Evolutionary conservation across 805 yeast genomes (phyloP).

Genomic region (Kodamaea laetipori): DNA sequence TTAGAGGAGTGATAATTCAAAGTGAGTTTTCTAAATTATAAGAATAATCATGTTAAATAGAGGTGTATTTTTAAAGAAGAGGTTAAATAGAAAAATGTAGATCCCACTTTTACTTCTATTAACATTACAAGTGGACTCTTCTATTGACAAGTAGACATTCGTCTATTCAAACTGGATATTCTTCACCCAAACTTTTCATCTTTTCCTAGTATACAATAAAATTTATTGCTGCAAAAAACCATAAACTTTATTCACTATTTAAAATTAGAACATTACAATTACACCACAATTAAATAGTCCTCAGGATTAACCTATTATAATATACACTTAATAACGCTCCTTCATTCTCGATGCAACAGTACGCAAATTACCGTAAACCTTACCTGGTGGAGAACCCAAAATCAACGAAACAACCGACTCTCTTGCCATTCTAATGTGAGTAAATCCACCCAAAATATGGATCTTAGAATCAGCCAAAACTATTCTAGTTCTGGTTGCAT

Average conservation of each 20-base stretch:
- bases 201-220: too few species aligned
- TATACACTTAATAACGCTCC: slow-evolving; percentile 72
- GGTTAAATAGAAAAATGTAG: not conserved
- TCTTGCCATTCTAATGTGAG: slow-evolving; percentile 98
- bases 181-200: too few species aligned
- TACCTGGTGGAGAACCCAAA: slow-evolving; percentile 98
- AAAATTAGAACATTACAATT: not conserved
- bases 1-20: too few species aligned
- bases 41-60: not conserved
- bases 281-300: not conserved
- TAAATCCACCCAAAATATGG: slow-evolving; percentile 95
- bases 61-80: not conserved
- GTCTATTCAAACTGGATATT: too few species aligned
- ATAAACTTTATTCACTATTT: too few species aligned
- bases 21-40: too few species aligned
- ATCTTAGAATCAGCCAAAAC: slow-evolving; percentile 96
- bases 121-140: too few species aligned
- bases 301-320: too few species aligned
- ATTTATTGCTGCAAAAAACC: too few species aligned
- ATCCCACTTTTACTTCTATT: too few species aligned
- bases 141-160: too few species aligned
- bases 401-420: slow-evolving; percentile 93
- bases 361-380: slow-evolving; percentile 95
- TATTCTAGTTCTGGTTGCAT: slow-evolving; percentile 96
- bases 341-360: slow-evolving; percentile 96